phyloP scores from a whole-genome alignment of 78 protist species.

The Neovahlkampfia damariscottae region DNA sequence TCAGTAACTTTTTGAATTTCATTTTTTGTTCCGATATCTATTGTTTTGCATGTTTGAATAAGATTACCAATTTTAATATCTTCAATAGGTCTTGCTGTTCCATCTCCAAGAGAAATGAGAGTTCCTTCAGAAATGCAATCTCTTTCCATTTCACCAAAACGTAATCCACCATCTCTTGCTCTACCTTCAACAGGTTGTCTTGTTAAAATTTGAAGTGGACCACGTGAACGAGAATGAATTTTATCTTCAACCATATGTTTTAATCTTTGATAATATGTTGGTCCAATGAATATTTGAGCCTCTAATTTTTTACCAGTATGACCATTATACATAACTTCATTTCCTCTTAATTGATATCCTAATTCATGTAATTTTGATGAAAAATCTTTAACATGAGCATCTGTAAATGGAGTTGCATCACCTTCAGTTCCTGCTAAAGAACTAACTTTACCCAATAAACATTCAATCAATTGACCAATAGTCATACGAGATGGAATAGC shows the following conservation, averaged over 20 bases:
- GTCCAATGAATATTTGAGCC: constrained; percentile 87
- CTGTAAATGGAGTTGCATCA: constrained; percentile 95
- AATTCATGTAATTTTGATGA: constrained; percentile 50
- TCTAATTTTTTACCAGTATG: constrained; percentile 89
- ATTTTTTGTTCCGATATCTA: too few relatives aligned
- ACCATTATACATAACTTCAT: constrained; percentile 95
- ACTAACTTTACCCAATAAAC: constrained; percentile 85
- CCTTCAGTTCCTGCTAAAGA: constrained; percentile 48
- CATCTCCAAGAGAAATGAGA: too few relatives aligned
- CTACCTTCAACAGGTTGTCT: constrained; percentile 99
- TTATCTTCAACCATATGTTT: constrained; percentile 99
- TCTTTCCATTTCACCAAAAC: constrained; percentile 99
- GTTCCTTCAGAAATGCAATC: constrained; percentile 78
- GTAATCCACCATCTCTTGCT: constrained; percentile 96
- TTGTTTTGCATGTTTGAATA: too few relatives aligned
- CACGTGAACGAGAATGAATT: constrained; percentile 95
- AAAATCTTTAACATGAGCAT: constrained; percentile 73
- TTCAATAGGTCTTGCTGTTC: too few relatives aligned
- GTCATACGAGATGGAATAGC: constrained; percentile 99
- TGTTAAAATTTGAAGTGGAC: constrained; percentile 88
- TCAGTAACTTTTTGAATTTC: too few relatives aligned
- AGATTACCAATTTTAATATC: too few relatives aligned
- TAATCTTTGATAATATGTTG: constrained; percentile 98
- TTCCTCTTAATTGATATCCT: constrained; percentile 82
- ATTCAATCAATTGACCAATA: constrained; percentile 97